Conservation (phyloP, 495 filamentous ascomycete genomes). For the Tuber indicum region DNA sequence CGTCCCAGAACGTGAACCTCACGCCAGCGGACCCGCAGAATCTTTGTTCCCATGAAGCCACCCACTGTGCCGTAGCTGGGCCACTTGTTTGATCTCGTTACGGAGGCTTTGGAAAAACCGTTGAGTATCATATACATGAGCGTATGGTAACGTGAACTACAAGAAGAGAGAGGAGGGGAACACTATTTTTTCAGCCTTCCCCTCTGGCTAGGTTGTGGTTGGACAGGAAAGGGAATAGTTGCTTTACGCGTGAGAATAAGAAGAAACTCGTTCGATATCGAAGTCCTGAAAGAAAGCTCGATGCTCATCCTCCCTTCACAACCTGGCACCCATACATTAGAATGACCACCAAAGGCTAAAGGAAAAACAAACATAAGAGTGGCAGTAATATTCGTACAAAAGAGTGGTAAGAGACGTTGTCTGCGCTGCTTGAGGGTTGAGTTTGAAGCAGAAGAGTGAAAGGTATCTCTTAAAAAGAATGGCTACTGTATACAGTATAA, state of each 20-base stretch:
- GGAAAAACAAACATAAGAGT: background rate
- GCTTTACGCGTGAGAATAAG: background rate
- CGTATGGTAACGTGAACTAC: background rate
- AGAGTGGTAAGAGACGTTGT: background rate
- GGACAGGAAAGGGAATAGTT: background rate
- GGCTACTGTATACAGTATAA: background rate
- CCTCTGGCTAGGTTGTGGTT: too few relatives aligned
- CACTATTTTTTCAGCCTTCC: background rate
- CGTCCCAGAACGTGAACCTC: background rate
- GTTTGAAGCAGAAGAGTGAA: background rate
- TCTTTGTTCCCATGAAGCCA: background rate
- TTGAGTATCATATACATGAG: background rate
- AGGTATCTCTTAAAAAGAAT: background rate
- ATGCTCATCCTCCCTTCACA: background rate
- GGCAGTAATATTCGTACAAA: background rate
- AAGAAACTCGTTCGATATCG: background rate
- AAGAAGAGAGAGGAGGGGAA: background rate
- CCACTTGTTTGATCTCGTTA: background rate
- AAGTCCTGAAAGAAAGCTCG: background rate
- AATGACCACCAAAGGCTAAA: background rate
- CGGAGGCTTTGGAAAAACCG: too few relatives aligned
- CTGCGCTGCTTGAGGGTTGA: background rate
- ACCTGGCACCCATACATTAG: background rate
- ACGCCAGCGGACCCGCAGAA: background rate
- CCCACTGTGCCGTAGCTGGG: background rate